A percentile compares a stretch with the other conserved stretches of the same genome.
These are phyloP conservation scores for Pichia exigua DNA, from an alignment of 805 yeast genomes.

Conservation along the genomic window DNA sequence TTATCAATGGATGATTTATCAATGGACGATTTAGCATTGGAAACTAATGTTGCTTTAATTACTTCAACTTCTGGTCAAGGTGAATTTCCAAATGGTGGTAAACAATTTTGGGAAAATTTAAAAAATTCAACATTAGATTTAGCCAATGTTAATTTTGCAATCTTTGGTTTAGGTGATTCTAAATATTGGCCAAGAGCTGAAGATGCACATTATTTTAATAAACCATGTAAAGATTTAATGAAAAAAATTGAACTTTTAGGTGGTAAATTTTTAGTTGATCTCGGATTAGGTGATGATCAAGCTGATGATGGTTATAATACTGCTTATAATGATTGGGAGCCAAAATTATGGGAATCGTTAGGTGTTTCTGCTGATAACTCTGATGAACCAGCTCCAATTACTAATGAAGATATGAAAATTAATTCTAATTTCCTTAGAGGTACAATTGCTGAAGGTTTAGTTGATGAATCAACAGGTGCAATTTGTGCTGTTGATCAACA, in stretches of 20 bases:
- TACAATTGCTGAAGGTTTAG: conserved; percentile 79
- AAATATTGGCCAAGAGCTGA: conserved; percentile 97
- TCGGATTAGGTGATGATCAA: conserved; percentile 94
- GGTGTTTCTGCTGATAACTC: conserved; percentile 85
- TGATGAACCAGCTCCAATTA: conserved; percentile 84
- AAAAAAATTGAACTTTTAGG: conserved; percentile 62
- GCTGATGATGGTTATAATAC: conserved; percentile 94
- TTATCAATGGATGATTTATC: conserved; percentile 66
- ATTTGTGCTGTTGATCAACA: conserved; percentile 88
- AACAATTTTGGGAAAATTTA: conserved; percentile 64
- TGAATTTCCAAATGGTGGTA: conserved; percentile 79
- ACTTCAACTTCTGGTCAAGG: conserved; percentile 82
- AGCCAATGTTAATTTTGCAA: conserved; percentile 47
- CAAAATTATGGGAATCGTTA: conserved; percentile 74
- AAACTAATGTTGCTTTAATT: conserved; percentile 60
- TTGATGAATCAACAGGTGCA: conserved; percentile 81
- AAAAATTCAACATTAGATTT: conserved; percentile 63
- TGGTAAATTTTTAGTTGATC: conserved; percentile 60
- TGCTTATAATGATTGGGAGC: conserved; percentile 86
- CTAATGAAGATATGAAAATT: conserved; percentile 92
- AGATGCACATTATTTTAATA: conserved; percentile 88
- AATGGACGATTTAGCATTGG: conserved; percentile 64
- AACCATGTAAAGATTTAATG: conserved; percentile 72
- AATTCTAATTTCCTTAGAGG: conserved; percentile 86
- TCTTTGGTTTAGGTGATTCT: conserved; percentile 75